Conservation (phyloP, 345 rosid genomes). For the Hirschfeldia incana region DNA sequence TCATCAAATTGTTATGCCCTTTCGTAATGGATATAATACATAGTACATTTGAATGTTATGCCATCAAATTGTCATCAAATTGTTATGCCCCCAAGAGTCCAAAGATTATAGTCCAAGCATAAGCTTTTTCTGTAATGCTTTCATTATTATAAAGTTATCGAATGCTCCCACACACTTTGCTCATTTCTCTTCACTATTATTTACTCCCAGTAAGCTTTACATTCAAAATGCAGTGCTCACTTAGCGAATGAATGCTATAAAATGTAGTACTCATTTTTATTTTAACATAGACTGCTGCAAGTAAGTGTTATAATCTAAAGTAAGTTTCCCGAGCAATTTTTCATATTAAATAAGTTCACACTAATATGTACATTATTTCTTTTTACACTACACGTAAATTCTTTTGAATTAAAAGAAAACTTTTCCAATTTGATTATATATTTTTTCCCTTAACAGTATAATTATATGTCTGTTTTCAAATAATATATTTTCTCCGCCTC, state of each 20-base stretch:
- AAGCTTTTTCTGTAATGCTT: conserved; percentile 28
- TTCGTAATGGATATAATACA: no score
- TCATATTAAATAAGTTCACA: neutral
- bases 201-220: conserved; percentile 1
- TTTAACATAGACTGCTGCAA: neutral
- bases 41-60: no score
- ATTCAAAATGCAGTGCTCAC: neutral
- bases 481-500: no score
- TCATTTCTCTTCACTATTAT: conserved; percentile 12
- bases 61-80: no score
- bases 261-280: neutral
- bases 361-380: neutral
- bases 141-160: conserved; percentile 25
- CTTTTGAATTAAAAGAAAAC: neutral
- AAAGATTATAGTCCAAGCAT: neutral
- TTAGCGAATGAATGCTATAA: neutral
- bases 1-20: neutral
- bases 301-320: neutral
- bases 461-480: no score
- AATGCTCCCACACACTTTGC: conserved; percentile 20
- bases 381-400: neutral
- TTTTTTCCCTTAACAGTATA: no score
- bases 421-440: no score
- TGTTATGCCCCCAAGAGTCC: conserved; percentile 15
- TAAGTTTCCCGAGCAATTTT: no score